Conservation (phyloP, 495 filamentous ascomycete species). For the Haplographium delicatum region DNA sequence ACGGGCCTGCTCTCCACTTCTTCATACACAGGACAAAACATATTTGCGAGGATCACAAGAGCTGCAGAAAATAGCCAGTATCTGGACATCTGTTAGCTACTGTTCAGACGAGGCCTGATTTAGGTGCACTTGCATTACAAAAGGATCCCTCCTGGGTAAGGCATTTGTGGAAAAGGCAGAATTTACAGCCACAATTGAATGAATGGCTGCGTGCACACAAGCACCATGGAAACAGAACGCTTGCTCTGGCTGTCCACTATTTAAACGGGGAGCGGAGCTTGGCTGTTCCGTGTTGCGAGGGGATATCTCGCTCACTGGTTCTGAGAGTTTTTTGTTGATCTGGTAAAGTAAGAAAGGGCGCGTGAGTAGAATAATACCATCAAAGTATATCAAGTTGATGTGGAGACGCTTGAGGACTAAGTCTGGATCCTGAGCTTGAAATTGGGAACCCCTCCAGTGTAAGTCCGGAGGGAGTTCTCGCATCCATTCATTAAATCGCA, state of each 20-base stretch:
- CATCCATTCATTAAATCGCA: slow-evolving; percentile 4
- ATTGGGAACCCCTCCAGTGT: not conserved
- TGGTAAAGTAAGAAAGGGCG: slow-evolving; percentile 6
- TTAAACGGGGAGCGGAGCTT: not conserved
- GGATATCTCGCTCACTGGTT: not conserved
- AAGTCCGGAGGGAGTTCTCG: not conserved
- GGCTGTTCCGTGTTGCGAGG: not conserved
- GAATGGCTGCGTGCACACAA: slow-evolving; percentile 3
- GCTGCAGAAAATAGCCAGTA: slow-evolving; percentile 5
- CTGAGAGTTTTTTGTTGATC: not conserved
- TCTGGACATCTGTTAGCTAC: not conserved
- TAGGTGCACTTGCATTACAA: slow-evolving; percentile 1
- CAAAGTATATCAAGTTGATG: slow-evolving; percentile 8
- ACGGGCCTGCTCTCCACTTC: not conserved
- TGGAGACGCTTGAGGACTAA: slow-evolving; percentile 3
- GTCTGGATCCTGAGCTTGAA: not conserved
- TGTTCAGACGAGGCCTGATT: not conserved
- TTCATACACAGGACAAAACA: slow-evolving; percentile 1
- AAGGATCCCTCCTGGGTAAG: slow-evolving; percentile 4
- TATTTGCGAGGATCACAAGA: slow-evolving; percentile 4
- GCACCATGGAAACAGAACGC: slow-evolving; percentile 2
- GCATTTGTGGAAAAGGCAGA: not conserved
- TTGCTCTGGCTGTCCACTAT: slow-evolving; percentile 1
- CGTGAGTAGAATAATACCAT: slow-evolving; percentile 1
- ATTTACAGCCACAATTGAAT: not conserved